Evolutionary conservation across 1,284 basidiomycete species (phyloP).

Genomic region (Leccinum pseudoinsigne): DNA sequence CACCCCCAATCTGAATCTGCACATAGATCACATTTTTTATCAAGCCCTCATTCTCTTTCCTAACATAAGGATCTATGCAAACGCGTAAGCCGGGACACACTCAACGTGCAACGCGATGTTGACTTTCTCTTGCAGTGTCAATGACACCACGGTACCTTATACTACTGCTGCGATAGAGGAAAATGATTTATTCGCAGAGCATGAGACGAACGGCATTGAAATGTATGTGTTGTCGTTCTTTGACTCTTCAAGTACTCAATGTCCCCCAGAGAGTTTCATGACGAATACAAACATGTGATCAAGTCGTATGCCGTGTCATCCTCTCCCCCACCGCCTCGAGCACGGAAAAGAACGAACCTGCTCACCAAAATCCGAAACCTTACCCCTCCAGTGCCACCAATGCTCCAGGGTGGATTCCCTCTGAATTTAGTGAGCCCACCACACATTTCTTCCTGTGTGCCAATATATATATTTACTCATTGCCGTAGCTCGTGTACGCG

Average conservation of each 20-base stretch:
- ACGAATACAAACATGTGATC: constrained; percentile 57
- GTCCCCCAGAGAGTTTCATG: constrained; percentile 49
- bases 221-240: constrained; percentile 45
- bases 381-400: constrained; percentile 57
- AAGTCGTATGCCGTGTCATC: constrained; percentile 46
- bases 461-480: constrained; percentile 3
- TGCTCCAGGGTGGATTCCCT: constrained; percentile 66
- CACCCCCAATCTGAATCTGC: constrained; percentile 11
- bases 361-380: constrained; percentile 36
- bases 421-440: constrained; percentile 62
- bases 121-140: constrained; percentile 43
- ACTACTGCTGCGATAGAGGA: constrained; percentile 73
- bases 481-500: constrained; percentile 52
- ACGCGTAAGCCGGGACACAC: constrained; percentile 52
- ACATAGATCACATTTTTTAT: constrained; percentile 71
- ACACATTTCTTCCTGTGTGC: background rate
- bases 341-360: constrained; percentile 37
- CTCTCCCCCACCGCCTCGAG: constrained; percentile 27
- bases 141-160: constrained; percentile 84
- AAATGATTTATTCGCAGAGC: constrained; percentile 66
- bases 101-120: constrained; percentile 8
- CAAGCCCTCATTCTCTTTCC: constrained; percentile 72
- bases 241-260: constrained; percentile 11
- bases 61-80: constrained; percentile 81
- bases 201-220: constrained; percentile 56